phyloP scores from a whole-genome alignment of 176 grass and related monocot species.

The Musa schizocarpa region DNA sequence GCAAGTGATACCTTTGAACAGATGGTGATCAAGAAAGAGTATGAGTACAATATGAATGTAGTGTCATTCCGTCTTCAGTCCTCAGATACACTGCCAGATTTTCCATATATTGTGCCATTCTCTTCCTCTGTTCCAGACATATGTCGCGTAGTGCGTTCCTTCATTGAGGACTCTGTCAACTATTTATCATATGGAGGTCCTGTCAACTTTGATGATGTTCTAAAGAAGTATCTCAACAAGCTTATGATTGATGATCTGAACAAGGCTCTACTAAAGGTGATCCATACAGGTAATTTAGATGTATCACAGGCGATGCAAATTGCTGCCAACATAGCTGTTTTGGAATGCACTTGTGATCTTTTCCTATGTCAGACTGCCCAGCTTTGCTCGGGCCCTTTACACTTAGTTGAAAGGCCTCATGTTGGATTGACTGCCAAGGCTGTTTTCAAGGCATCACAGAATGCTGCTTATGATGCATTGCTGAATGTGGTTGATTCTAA shows the following conservation, averaged over 20 bases:
- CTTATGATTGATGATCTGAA: conserved; percentile 84
- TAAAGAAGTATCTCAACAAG: conserved; percentile 76
- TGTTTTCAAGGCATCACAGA: conserved; percentile 77
- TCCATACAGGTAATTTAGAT: conserved; percentile 46
- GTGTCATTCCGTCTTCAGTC: conserved; percentile 53
- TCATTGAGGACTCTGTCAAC: conserved; percentile 69
- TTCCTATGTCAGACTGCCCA: conserved; percentile 67
- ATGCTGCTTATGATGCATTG: conserved; percentile 67
- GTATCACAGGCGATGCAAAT: conserved; percentile 68
- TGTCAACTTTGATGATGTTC: conserved; percentile 49
- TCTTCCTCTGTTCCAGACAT: conserved; percentile 72
- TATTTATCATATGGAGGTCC: conserved; percentile 57
- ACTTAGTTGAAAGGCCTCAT: conserved; percentile 65
- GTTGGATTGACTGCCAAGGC: conserved; percentile 63
- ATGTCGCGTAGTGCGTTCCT: conserved; percentile 56
- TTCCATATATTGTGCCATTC: conserved; percentile 61
- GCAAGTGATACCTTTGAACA: conserved; percentile 43
- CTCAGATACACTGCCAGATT: conserved; percentile 37
- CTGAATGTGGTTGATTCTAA: conserved; percentile 66
- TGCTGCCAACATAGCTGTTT: conserved; percentile 58
- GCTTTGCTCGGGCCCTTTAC: conserved; percentile 52
- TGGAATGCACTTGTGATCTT: conserved; percentile 71
- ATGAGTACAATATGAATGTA: conserved; percentile 58
- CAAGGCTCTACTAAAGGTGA: conserved; percentile 49
- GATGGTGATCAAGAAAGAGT: conserved; percentile 63